Evolutionary conservation across 2,329 filamentous ascomycete genomes (phyloP).

Genomic region (Pseudogymnoascus pannorum): DNA sequence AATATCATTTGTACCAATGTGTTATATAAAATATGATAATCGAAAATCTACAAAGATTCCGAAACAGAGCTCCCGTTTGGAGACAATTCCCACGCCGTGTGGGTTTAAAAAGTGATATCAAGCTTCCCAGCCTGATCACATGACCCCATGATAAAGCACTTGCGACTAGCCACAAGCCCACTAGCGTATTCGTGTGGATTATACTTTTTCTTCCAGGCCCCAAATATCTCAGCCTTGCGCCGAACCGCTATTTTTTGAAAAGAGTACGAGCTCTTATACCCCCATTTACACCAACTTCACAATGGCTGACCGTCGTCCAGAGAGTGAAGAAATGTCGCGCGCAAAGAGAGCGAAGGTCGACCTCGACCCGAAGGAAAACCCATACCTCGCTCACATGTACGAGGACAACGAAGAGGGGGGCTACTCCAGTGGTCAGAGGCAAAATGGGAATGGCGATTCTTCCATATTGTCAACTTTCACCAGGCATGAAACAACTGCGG

Average conservation of each 20-base stretch:
- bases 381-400: constrained; percentile 88
- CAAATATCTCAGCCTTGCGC: constrained; percentile 10
- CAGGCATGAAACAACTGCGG: constrained; percentile 73
- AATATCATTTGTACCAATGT: background rate
- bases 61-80: background rate
- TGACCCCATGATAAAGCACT: background rate
- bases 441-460: constrained; percentile 30
- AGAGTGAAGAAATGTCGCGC: constrained; percentile 38
- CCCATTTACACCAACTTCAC: constrained; percentile 1
- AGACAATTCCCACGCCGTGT: background rate
- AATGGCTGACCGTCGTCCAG: constrained; percentile 52
- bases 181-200: background rate
- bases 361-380: constrained; percentile 57
- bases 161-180: background rate
- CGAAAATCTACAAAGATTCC: background rate
- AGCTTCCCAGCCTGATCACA: constrained; percentile 3
- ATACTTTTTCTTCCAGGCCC: constrained; percentile 8
- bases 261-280: constrained; percentile 9
- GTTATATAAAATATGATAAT: constrained; percentile 7
- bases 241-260: background rate
- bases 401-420: constrained; percentile 37
- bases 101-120: background rate
- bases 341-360: constrained; percentile 40
- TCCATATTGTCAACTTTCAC: constrained; percentile 56
- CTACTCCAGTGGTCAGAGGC: constrained; percentile 24